Base-by-base conservation (phyloP, 2,329 filamentous ascomycete species). In the Pestalotiopsis sp. region DNA sequence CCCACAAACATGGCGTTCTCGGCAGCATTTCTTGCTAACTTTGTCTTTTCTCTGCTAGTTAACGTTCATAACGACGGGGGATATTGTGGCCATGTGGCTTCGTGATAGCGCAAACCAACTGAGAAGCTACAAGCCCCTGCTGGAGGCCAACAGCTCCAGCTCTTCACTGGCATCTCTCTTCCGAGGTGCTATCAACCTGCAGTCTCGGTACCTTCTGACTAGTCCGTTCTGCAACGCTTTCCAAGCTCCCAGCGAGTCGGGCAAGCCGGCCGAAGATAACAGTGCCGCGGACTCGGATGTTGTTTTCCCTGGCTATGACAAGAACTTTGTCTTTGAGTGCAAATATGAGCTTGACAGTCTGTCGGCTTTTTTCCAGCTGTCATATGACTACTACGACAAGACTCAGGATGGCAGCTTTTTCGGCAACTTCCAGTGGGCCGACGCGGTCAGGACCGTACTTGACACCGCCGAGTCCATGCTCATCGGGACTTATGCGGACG, bases 261-360 rank as follows among this genome's bases (percentile, higher is more conserved):
- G 89, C 3, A 85, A 95, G 41, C 75, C 80, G 2, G 86, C 91
- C 2, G 83, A 85, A 0, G 76, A 80, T 13, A 92, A 92, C 74
- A 83, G 85, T 2, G 89, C 87, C 0, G 86, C 84, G 73, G 87
- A 86, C 68, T 86, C 87, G 2, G 90, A 91, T 78, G 71, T 83
- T 80, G 77, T 79, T 81, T 87, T 67, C 86, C 91, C 92, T 2
- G 81, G 85, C 0, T 93, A 94, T 73, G 90, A 93, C 74, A 85
- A 86, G 1, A 84, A 84, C 2, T 85, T 90, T 49, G 94, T 97
- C 0, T 98, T 96, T 77, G 95, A 98, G 80, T 98, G 95, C 87
- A 98, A 98, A 80, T 98, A 96, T 80, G 95, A 98, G 81, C 89
- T 98, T 60, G 95, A 98, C 82, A 95, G 93, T 12, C 86, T 98